Conservation (phyloP, 148 eudicot species). For the Chenopodium album region DNA sequence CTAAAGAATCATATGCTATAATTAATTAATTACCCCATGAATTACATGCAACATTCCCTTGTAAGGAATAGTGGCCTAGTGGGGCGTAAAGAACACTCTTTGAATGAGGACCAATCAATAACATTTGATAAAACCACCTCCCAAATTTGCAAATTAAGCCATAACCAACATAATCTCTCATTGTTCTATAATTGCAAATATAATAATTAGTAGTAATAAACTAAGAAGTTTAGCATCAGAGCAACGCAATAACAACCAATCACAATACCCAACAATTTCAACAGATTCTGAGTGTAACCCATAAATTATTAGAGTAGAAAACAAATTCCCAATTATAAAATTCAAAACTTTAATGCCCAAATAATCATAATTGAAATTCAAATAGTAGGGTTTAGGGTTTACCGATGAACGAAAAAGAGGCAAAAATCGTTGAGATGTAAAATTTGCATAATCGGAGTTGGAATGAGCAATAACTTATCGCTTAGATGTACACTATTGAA, state of each 20-base stretch:
- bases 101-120: conserved; percentile 10
- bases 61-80: not conserved
- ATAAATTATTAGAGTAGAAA: not conserved
- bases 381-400: conserved; percentile 18
- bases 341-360: conserved; percentile 12
- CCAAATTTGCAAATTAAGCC: conserved; percentile 18
- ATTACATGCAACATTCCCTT: conserved; percentile 13
- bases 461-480: not conserved
- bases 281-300: conserved; percentile 15
- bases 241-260: conserved; percentile 7
- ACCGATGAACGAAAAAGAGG: not conserved
- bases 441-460: not conserved
- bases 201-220: not conserved
- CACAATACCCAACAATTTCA: conserved; percentile 14
- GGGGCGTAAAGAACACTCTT: too few relatives aligned
- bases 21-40: not conserved
- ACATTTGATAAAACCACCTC: not conserved
- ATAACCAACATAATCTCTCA: conserved; percentile 4
- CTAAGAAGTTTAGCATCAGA: conserved; percentile 9
- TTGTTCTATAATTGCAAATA: not conserved
- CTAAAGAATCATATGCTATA: conserved; percentile 19
- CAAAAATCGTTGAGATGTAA: conserved; percentile 1
- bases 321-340: not conserved
- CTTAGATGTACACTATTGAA: not conserved
- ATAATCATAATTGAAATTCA: not conserved